Evolutionary conservation across 2,329 filamentous ascomycete genomes (phyloP), one percentile per base, ranked within the genome.

Genomic region (Colletotrichum sp.): DNA sequence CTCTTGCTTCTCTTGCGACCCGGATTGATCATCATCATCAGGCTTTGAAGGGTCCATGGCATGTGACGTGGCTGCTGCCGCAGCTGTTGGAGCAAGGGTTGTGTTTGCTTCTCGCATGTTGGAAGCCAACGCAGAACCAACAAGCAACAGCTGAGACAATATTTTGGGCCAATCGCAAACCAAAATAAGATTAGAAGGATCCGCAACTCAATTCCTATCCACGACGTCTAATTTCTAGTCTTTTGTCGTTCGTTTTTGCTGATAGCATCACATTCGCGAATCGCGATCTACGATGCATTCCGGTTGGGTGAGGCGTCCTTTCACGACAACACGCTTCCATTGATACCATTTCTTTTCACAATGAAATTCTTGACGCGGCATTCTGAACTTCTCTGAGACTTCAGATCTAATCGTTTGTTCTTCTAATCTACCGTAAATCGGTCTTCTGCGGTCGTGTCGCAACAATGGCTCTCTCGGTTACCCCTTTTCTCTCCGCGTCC

Each of bases 31-130:
- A 12, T n/a, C 9, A 7, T n/a, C 43, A n/a, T 48, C 18, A 48
- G 18, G 0, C 6, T n/a, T 21, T 21, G 10, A 21, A 1, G 13
- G 4, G n/a, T 21, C n/a, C 43, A 21, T 48, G n/a, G 0, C 13
- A 4, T 13, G 43, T 48, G 43, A 48, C n/a, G 6, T 48, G 43
- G 43, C 18, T 21, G 43, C 9, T 48, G 18, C n/a, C n/a, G 2
- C 6, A n/a, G 43, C 43, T n/a, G n/a, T 48, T 48, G 43, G 43
- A 48, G 1, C 43, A 21, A 7, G 43, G 43, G 9, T 48, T 48
- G 43, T 48, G n/a, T 48, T 48, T 48, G 43, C 43, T 48, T 48
- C n/a, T 21, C 10, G 9, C n/a, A 21, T 48, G 43, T 48, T 48
- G 43, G 43, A 48, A 21, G 43, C 43, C n/a, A 21, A 48, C 43